Conservation (phyloP, 495 filamentous ascomycete genomes). For the Aspergillus sparsus region DNA sequence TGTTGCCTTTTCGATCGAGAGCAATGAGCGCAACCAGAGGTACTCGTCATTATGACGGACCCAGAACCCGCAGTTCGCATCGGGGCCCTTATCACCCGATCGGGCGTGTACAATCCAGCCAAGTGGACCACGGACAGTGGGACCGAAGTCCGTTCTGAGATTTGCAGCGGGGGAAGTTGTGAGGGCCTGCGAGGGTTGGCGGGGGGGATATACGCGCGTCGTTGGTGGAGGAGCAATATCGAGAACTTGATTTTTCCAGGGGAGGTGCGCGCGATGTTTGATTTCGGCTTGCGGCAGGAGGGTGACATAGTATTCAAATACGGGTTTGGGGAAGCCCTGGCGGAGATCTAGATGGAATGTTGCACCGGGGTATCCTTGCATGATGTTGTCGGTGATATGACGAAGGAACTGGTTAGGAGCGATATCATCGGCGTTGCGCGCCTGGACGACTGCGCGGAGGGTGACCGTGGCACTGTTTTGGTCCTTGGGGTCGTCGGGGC, state of each 20-base stretch:
- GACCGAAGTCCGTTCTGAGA: slow-evolving; percentile 36
- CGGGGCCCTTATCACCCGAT: slow-evolving; percentile 55
- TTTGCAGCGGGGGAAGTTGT: slow-evolving; percentile 25
- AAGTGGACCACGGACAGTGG: slow-evolving; percentile 43
- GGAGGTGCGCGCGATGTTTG: slow-evolving; percentile 41
- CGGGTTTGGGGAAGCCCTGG: slow-evolving; percentile 37
- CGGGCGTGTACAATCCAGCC: slow-evolving; percentile 51
- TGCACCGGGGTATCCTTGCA: slow-evolving; percentile 46
- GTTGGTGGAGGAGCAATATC: slow-evolving; percentile 37
- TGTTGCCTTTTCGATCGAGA: slow-evolving; percentile 40
- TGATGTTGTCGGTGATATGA: slow-evolving; percentile 42
- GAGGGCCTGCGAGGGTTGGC: slow-evolving; percentile 37
- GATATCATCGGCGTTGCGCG: slow-evolving; percentile 36
- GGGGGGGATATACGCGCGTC: slow-evolving; percentile 36
- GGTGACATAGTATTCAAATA: slow-evolving; percentile 49
- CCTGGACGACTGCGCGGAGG: slow-evolving; percentile 43
- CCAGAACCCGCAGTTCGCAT: slow-evolving; percentile 58
- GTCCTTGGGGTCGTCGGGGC: slow-evolving; percentile 28
- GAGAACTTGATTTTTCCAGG: slow-evolving; percentile 36
- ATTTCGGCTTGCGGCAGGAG: slow-evolving; percentile 41
- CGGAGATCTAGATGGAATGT: slow-evolving; percentile 45
- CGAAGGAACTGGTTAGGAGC: slow-evolving; percentile 37
- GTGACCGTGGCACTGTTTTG: slow-evolving; percentile 44
- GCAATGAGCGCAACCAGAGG: slow-evolving; percentile 50
- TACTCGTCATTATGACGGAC: slow-evolving; percentile 52